Conservation (phyloP, 257 asterid species). For the Nicotiana noctiflora region DNA sequence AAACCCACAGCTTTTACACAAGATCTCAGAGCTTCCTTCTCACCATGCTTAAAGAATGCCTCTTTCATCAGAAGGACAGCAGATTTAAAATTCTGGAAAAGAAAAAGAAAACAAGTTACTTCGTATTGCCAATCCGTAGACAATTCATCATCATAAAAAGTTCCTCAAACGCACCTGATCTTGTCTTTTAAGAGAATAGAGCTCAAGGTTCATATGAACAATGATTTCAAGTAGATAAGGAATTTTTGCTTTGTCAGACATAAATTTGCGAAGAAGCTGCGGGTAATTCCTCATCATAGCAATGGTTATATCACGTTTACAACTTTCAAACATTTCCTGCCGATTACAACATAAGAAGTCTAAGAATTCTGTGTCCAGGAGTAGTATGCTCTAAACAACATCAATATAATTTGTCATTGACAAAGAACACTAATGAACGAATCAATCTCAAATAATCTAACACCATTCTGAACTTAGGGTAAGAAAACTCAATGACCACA, state of each 20-base stretch:
- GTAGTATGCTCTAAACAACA: neutral
- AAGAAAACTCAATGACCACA: neutral
- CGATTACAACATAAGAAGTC: conserved; percentile 17
- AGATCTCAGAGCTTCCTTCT: conserved; percentile 85
- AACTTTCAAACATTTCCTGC: conserved; percentile 71
- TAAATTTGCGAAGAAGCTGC: conserved; percentile 74
- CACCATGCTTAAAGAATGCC: conserved; percentile 78
- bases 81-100: conserved; percentile 61
- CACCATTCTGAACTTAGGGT: neutral
- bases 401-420: neutral
- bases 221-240: conserved; percentile 73
- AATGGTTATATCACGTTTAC: conserved; percentile 59
- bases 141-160: conserved; percentile 5
- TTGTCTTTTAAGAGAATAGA: conserved; percentile 85
- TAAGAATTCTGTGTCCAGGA: neutral
- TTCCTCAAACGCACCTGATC: conserved; percentile 56
- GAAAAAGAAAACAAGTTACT: conserved; percentile 5
- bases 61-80: conserved; percentile 63
- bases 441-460: neutral
- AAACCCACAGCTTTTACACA: conserved; percentile 78
- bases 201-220: conserved; percentile 70
- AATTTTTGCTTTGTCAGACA: conserved; percentile 82
- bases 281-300: conserved; percentile 91
- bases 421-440: neutral
- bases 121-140: neutral